Conservation (phyloP, 352 stramenopile genomes). For the Phytopythium delawarense region DNA sequence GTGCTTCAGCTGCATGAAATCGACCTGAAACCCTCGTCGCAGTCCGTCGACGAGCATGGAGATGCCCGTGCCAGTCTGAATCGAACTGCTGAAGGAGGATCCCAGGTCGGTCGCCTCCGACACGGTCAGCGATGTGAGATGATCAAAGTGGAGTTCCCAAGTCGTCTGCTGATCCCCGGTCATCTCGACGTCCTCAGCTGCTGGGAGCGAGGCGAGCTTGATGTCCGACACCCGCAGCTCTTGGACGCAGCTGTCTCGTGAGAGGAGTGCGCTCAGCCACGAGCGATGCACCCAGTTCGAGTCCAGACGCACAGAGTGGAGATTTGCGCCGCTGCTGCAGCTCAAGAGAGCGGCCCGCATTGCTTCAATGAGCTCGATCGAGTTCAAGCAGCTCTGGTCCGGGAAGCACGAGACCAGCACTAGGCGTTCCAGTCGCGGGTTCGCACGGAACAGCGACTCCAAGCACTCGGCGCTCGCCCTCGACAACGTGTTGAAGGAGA, state of each 20-base stretch:
- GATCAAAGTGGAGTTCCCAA: constrained; percentile 49
- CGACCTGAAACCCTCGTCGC: constrained; percentile 39
- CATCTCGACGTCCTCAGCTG: constrained; percentile 8
- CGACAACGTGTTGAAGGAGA: constrained; percentile 70
- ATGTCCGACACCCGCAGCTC: constrained; percentile 31
- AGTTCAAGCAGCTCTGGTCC: background rate
- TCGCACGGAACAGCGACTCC: constrained; percentile 31
- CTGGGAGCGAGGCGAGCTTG: constrained; percentile 19
- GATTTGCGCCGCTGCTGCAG: constrained; percentile 29
- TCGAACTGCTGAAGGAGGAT: background rate
- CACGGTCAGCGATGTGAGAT: constrained; percentile 32
- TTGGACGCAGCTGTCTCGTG: constrained; percentile 39
- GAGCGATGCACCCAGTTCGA: constrained; percentile 49
- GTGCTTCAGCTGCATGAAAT: constrained; percentile 44
- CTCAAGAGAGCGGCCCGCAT: constrained; percentile 31
- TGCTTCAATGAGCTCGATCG: constrained; percentile 9
- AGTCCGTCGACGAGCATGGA: constrained; percentile 30
- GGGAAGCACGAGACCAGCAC: constrained; percentile 60
- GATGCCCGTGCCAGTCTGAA: background rate
- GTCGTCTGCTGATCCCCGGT: constrained; percentile 6
- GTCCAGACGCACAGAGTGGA: constrained; percentile 47
- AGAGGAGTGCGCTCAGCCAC: constrained; percentile 56
- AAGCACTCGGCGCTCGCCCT: constrained; percentile 31
- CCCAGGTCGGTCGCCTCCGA: constrained; percentile 15
- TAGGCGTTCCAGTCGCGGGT: constrained; percentile 32